phyloP scores from a whole-genome alignment of 2,329 filamentous ascomycete genomes.

The Penicillium sp. region DNA sequence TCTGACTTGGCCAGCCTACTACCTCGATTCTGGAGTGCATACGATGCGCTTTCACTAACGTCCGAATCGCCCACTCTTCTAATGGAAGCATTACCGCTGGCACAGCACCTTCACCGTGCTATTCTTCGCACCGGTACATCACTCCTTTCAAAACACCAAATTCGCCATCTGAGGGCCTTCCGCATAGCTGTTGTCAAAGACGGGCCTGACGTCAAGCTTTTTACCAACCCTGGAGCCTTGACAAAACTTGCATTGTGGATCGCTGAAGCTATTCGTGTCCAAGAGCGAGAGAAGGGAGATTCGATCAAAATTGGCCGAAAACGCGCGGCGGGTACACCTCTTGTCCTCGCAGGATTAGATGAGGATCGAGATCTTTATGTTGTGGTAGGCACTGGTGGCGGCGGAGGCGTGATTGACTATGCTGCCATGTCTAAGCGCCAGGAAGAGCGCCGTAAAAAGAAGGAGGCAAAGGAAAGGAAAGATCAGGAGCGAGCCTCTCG shows the following conservation, averaged over 20 bases:
- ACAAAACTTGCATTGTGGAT: conserved; percentile 96
- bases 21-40: conserved; percentile 62
- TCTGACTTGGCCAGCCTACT: conserved; percentile 39
- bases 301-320: conserved; percentile 56
- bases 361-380: conserved; percentile 86
- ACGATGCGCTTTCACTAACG: conserved; percentile 58
- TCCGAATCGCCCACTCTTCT: conserved; percentile 55
- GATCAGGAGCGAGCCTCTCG: conserved; percentile 68
- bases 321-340: conserved; percentile 66
- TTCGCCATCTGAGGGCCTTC: conserved; percentile 88
- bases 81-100: conserved; percentile 77
- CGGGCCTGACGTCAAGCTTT: conserved; percentile 86
- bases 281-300: conserved; percentile 81
- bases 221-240: conserved; percentile 88
- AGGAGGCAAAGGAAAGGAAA: conserved; percentile 65
- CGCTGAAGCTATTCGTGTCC: conserved; percentile 85
- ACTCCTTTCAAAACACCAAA: conserved; percentile 89
- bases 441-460: conserved; percentile 65
- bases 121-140: conserved; percentile 92
- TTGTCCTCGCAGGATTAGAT: conserved; percentile 89
- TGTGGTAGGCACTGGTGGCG: conserved; percentile 89
- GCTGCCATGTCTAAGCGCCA: conserved; percentile 70
- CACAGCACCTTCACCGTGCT: conserved; percentile 86
- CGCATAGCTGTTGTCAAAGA: conserved; percentile 96
- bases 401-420: conserved; percentile 72